Evolutionary conservation across 768 basidiomycete genomes (phyloP).

Genomic region (Daedaleopsis sinensis): DNA sequence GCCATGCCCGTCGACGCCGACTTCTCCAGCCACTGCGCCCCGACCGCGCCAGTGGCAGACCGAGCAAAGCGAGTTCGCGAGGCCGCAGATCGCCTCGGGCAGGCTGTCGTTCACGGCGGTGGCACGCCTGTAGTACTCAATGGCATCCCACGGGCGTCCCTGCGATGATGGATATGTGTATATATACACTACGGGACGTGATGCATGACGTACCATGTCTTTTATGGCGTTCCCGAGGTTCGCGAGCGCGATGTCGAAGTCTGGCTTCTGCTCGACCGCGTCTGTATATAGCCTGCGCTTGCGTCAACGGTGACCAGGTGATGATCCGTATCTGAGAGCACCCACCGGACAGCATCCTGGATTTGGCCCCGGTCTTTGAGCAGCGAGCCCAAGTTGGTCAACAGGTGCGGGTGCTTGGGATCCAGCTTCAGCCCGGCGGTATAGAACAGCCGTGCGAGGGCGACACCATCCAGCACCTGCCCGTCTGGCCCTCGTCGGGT

Average conservation of each 20-base stretch:
- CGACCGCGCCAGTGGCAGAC: constrained; percentile 50
- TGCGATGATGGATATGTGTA: constrained; percentile 21
- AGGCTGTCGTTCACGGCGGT: constrained; percentile 45
- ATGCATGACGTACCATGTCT: constrained; percentile 39
- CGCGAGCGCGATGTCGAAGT: constrained; percentile 53
- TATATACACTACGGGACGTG: neutral
- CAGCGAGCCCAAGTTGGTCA: constrained; percentile 54
- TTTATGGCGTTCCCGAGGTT: constrained; percentile 56
- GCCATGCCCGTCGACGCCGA: constrained; percentile 29
- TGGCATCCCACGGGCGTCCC: constrained; percentile 46
- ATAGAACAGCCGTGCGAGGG: constrained; percentile 48
- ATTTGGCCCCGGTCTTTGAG: constrained; percentile 50
- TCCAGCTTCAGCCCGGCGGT: constrained; percentile 47
- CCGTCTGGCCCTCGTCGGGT: constrained; percentile 21
- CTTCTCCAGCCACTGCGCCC: constrained; percentile 34
- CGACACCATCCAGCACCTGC: constrained; percentile 31
- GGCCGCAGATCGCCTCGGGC: constrained; percentile 50
- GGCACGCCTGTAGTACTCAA: constrained; percentile 49
- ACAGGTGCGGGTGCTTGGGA: constrained; percentile 49
- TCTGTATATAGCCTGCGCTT: constrained; percentile 40
- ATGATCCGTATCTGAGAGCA: neutral
- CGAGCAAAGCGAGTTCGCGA: constrained; percentile 47
- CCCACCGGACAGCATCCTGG: constrained; percentile 45
- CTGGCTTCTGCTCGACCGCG: constrained; percentile 44
- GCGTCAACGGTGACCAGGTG: neutral